Percentiles rank a stretch among this genome's conserved stretches.
phyloP scores from a whole-genome alignment of 2,329 filamentous ascomycete genomes.

The Fusarium oligoseptatum region DNA sequence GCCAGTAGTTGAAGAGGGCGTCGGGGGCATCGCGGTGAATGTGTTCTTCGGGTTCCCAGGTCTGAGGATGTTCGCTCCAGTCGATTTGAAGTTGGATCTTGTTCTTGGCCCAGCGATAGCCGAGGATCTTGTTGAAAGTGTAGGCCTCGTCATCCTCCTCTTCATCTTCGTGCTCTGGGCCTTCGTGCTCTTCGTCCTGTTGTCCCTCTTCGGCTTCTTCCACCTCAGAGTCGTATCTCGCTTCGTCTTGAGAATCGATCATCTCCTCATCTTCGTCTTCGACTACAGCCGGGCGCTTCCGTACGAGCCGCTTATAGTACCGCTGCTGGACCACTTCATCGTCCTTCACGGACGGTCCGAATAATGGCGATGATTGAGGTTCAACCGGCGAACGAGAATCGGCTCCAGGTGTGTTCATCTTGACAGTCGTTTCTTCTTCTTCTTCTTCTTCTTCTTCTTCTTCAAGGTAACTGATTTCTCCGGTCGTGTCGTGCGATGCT shows the following conservation, averaged over 20 bases:
- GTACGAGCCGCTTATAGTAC: not conserved
- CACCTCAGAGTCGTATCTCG: not conserved
- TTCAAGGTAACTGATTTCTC: slow-evolving; percentile 9
- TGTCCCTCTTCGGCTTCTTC: slow-evolving; percentile 5
- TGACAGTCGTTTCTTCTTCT: slow-evolving; percentile 5
- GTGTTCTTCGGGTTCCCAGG: slow-evolving; percentile 52
- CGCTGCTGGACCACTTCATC: not conserved
- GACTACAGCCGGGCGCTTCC: not conserved
- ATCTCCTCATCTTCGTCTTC: slow-evolving; percentile 8
- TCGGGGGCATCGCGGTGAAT: slow-evolving; percentile 51
- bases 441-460: not conserved
- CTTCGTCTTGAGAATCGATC: not conserved
- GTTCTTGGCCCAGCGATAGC: slow-evolving; percentile 49
- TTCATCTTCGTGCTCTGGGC: not conserved
- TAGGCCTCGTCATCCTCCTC: slow-evolving; percentile 27
- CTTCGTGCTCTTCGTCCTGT: slow-evolving; percentile 5
- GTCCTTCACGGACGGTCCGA: not conserved
- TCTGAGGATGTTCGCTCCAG: slow-evolving; percentile 48
- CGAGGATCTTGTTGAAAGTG: slow-evolving; percentile 41
- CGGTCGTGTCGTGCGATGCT: slow-evolving; percentile 15
- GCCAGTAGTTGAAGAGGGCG: slow-evolving; percentile 52
- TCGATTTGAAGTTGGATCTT: slow-evolving; percentile 49
- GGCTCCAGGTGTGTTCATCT: slow-evolving; percentile 15
- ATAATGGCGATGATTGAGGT: not conserved
- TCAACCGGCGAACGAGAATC: not conserved